Evolutionary conservation across 495 filamentous ascomycete genomes (phyloP), one percentile per base, ranked within the genome.

Genomic region (Astrocystis sublimbata): DNA sequence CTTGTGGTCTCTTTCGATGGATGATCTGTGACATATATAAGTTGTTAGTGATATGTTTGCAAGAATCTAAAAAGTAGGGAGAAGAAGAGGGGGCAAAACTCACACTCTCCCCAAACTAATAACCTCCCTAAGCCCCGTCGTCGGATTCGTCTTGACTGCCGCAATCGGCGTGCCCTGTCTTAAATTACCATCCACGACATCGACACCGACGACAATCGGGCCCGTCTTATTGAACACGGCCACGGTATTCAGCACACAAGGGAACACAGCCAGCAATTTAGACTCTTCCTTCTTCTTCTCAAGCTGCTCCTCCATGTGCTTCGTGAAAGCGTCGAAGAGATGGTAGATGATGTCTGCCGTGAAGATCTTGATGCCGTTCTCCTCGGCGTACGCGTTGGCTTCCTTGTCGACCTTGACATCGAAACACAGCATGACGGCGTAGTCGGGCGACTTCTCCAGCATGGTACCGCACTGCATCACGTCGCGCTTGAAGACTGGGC

Each of bases 371-470:
- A 99, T 90, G 31, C 93, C 93, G 40, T 96, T 86, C 56, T 97
- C 92, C 9, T 96, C 90, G 41, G 96, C 96, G 67, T 98, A 97
- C 13, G 83, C 83, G 67, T 88, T 84, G 1, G 96, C 96, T 69
- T 99, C 96, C 75, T 96, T 97, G 76, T 99, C 96, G 23, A 99
- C 90, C 80, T 97, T 97, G 74, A 99, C 96, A 72, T 99, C 96
- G 82, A 99, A 99, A 74, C 96, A 98, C 19, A 99, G 88, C 96
- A 99, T 99, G 73, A 98, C 92, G 24, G 96, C 96, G 63, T 88
- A 96, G 73, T 99, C 94, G 68, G 91, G 92, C 45, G 87, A 85
- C 77, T 97, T 97, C 79, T 99, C 96, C 61, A 98, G 79, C 96
- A 99, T 99, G 56, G 88, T 90, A 66, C 91, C 93, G 41, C 90